A percentile compares a stretch with the other conserved stretches of the same genome.
Conservation (phyloP, 352 stramenopile species). For the Stramenopiles sp. region DNA sequence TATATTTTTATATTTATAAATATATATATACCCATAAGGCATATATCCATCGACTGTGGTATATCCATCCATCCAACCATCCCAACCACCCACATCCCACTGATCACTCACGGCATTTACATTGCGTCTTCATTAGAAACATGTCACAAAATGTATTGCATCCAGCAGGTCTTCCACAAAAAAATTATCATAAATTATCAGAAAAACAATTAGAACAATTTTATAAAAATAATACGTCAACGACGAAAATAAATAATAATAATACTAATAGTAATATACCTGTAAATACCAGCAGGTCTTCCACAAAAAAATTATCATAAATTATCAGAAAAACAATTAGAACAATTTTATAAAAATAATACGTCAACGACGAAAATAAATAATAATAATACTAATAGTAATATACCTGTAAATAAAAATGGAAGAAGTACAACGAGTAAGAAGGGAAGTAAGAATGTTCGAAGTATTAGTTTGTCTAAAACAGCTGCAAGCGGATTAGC, state of each 20-base stretch:
- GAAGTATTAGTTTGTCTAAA: neutral
- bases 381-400: neutral
- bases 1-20: too few species aligned
- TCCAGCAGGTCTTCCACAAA: neutral
- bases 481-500: neutral
- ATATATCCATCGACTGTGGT: too few species aligned
- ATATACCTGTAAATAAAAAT: neutral
- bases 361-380: too few species aligned
- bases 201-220: neutral
- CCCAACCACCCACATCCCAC: neutral
- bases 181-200: neutral
- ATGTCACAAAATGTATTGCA: neutral
- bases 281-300: too few species aligned
- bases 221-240: neutral
- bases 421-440: neutral
- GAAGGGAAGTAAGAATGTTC: neutral
- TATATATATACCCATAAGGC: too few species aligned
- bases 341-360: neutral
- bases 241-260: neutral
- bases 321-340: neutral
- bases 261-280: neutral
- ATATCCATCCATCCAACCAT: too few species aligned
- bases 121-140: too few species aligned
- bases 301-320: neutral
- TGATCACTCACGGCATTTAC: neutral